Evolutionary conservation across 768 basidiomycete genomes (phyloP), one percentile per base, ranked within the genome.

Genomic region (Myochromella boudieri): DNA sequence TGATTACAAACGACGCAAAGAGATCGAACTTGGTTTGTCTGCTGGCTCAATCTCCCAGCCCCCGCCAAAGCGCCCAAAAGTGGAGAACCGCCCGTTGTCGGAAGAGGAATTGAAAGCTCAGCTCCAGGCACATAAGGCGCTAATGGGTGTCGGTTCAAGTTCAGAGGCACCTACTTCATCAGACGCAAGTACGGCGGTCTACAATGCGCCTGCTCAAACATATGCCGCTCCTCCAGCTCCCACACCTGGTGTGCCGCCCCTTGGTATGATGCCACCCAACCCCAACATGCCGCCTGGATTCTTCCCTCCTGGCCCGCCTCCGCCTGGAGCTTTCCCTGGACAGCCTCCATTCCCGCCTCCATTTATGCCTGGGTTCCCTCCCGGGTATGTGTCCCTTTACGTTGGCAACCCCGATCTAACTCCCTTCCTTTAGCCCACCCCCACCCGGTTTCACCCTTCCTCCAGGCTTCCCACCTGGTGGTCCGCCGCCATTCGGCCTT

Each of bases 1-100:
- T 10, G 95, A 95, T 66, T 98, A 95, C 77, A 95, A 91, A 62
- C 87, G 92, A 42, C 85, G 91, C 54, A 97, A 97, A 62, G 95
- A 95, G 65, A 88, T 91, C 52, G 94, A 97, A 63, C 81, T 92
- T 3, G 95, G 97, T 25, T 79, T 93, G 20, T 77, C 81, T 14
- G 83, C 87, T 1, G 90, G 89, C 4, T 81, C 86, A 6, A 92
- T 91, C 53, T 84, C 87, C 11, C 85, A 90, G 45, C 87, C 87
- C 1, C 87, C 80, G 32, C 75, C 83, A 4, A 93, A 95, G 66
- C 79, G 90, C 15, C 85, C 90, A 17, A 89, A 89, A 65, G 72
- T 82, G 21, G 87, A 91, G 54, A 90, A 92, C 58, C 77, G 80
- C 3, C 76, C 83, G 1, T 66, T 97, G 4, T 79, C 85, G 1